Percentiles rank a stretch among this genome's conserved stretches.
These are phyloP conservation scores for Rusavskia elegans DNA, from an alignment of 495 filamentous ascomycete genomes.

Conservation along the genomic window DNA sequence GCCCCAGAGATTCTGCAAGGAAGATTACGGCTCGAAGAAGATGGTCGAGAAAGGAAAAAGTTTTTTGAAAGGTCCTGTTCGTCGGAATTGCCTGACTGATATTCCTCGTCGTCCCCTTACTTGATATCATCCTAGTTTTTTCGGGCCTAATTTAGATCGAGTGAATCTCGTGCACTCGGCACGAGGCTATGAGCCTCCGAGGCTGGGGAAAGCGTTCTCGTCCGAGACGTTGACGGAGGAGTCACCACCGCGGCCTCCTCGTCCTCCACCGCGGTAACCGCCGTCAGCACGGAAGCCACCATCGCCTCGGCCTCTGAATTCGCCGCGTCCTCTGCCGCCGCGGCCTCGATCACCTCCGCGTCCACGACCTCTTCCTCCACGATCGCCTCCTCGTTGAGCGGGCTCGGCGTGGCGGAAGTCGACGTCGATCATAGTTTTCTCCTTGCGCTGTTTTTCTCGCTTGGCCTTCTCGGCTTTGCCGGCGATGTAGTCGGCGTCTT, in stretches of 20 bases:
- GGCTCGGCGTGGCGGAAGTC: conserved; percentile 65
- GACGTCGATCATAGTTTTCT: conserved; percentile 76
- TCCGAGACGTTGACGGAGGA: conserved; percentile 46
- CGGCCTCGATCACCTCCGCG: conserved; percentile 30
- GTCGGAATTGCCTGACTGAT: no score
- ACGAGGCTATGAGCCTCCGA: conserved; percentile 30
- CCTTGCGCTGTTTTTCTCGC: conserved; percentile 81
- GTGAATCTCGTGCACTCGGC: no score
- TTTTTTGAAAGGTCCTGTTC: no score
- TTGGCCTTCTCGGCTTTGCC: conserved; percentile 62
- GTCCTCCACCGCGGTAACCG: conserved; percentile 18
- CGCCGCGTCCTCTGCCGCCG: conserved; percentile 26
- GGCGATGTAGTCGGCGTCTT: conserved; percentile 60
- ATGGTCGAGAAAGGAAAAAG: no score
- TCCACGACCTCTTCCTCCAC: conserved; percentile 37
- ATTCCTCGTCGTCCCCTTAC: no score
- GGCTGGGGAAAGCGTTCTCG: conserved; percentile 54
- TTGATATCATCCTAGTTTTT: no score
- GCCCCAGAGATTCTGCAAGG: no score
- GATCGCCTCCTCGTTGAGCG: conserved; percentile 17
- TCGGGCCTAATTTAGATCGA: no score
- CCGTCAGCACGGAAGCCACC: conserved; percentile 19
- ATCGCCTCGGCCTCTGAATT: conserved; percentile 25
- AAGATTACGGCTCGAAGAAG: no score
- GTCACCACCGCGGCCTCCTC: conserved; percentile 23